These are phyloP conservation scores for Scedosporium aurantiacum DNA, from an alignment of 2,329 filamentous ascomycete genomes.

Conservation along the genomic window DNA sequence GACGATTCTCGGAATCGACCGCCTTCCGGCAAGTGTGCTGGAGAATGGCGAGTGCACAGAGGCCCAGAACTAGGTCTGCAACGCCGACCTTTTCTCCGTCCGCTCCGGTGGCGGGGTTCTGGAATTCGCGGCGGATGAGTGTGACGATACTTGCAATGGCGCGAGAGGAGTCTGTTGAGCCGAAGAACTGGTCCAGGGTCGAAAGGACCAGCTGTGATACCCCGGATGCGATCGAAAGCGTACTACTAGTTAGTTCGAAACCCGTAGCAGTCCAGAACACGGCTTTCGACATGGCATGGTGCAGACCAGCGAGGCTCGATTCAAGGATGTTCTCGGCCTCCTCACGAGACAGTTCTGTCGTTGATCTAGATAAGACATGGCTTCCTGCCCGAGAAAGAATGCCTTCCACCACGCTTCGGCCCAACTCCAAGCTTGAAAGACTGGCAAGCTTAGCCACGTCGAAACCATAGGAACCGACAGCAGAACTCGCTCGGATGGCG, in stretches of 20 bases:
- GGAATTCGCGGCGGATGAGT: constrained; percentile 52
- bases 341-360: constrained; percentile 33
- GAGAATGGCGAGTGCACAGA: constrained; percentile 50
- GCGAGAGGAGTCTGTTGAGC: constrained; percentile 57
- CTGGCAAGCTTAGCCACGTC: constrained; percentile 44
- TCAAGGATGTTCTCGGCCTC: constrained; percentile 48
- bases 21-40: constrained; percentile 44
- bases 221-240: constrained; percentile 42
- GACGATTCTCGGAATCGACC: constrained; percentile 36
- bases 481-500: constrained; percentile 40
- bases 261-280: constrained; percentile 52
- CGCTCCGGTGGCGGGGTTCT: constrained; percentile 48
- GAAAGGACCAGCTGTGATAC: constrained; percentile 46
- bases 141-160: constrained; percentile 57
- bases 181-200: constrained; percentile 52
- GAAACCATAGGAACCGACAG: constrained; percentile 40
- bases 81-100: constrained; percentile 50
- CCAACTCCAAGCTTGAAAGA: constrained; percentile 45
- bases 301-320: constrained; percentile 42
- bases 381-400: constrained; percentile 41
- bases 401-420: constrained; percentile 42
- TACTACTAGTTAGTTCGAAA: constrained; percentile 46
- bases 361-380: constrained; percentile 33
- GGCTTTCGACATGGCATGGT: constrained; percentile 44
- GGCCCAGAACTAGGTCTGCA: constrained; percentile 47